Conservation (phyloP, 768 basidiomycete species). For the Trametes villosa region DNA sequence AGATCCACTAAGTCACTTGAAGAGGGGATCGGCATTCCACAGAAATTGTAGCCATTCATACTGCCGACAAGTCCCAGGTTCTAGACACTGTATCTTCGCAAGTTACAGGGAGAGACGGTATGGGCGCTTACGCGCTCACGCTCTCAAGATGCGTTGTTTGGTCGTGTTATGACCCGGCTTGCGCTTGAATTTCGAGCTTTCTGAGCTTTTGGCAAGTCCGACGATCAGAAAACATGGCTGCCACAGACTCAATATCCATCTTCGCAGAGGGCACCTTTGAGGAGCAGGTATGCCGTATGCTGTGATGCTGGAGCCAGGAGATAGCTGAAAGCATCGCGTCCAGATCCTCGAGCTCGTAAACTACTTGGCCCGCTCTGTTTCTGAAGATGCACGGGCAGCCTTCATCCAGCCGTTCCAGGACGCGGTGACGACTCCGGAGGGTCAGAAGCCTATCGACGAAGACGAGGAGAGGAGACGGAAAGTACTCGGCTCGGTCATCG, state of each 20-base stretch:
- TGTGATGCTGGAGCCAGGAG: not conserved
- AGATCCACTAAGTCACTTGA: too few species aligned
- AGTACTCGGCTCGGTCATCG: conserved; percentile 62
- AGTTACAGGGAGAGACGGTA: too few species aligned
- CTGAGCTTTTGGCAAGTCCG: not conserved
- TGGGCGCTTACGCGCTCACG: not conserved
- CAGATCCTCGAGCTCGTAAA: conserved; percentile 80
- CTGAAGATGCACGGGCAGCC: conserved; percentile 69
- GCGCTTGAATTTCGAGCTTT: conserved; percentile 20
- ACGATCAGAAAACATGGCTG: conserved; percentile 51
- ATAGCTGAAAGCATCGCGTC: conserved; percentile 10
- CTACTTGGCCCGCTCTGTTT: conserved; percentile 66
- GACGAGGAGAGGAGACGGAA: conserved; percentile 56
- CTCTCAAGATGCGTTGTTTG: conserved; percentile 17
- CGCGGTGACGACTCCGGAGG: conserved; percentile 53
- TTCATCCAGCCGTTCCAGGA: conserved; percentile 73
- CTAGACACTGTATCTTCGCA: too few species aligned
- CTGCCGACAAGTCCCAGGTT: too few species aligned
- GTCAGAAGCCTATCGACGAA: conserved; percentile 55
- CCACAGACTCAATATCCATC: conserved; percentile 77
- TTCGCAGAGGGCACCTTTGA: conserved; percentile 89
- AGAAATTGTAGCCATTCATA: too few species aligned
- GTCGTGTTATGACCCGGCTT: conserved; percentile 15
- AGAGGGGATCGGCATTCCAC: too few species aligned
- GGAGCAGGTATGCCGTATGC: conserved; percentile 63